Evolutionary conservation across 2,329 filamentous ascomycete genomes (phyloP).

Genomic region (Diplodia sapinea): DNA sequence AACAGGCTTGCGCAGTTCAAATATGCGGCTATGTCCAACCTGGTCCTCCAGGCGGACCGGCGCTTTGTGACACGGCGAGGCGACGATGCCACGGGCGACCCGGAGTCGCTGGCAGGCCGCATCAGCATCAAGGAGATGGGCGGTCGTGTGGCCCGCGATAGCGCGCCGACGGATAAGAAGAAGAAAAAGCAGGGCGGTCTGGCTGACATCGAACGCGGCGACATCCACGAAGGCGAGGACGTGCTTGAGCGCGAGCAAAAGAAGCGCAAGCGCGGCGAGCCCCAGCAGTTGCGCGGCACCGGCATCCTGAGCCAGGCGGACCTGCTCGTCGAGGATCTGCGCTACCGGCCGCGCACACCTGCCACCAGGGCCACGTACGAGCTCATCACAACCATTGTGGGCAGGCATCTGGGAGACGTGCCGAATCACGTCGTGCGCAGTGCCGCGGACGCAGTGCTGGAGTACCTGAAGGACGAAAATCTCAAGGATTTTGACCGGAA

Average conservation of each 20-base stretch:
- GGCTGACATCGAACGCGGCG: slow-evolving; percentile 74
- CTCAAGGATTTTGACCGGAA: slow-evolving; percentile 98
- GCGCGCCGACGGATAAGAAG: slow-evolving; percentile 75
- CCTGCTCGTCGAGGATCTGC: slow-evolving; percentile 85
- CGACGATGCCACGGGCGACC: slow-evolving; percentile 95
- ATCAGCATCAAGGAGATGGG: slow-evolving; percentile 97
- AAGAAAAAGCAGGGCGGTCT: slow-evolving; percentile 58
- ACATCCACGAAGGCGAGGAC: slow-evolving; percentile 79
- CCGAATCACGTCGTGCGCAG: slow-evolving; percentile 90
- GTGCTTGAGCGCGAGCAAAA: slow-evolving; percentile 82
- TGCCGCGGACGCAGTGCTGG: slow-evolving; percentile 88
- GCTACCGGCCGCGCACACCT: slow-evolving; percentile 88
- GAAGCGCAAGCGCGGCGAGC: slow-evolving; percentile 81
- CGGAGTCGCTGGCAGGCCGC: slow-evolving; percentile 92
- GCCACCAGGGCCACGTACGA: slow-evolving; percentile 94
- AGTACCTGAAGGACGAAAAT: slow-evolving; percentile 92
- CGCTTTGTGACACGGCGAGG: slow-evolving; percentile 90
- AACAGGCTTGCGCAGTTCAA: slow-evolving; percentile 88
- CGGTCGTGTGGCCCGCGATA: slow-evolving; percentile 76
- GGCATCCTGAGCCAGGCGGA: slow-evolving; percentile 85
- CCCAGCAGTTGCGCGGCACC: slow-evolving; percentile 70
- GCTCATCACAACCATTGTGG: slow-evolving; percentile 88
- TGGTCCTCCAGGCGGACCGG: slow-evolving; percentile 99
- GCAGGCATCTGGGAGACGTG: slow-evolving; percentile 87
- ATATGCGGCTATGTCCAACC: slow-evolving; percentile 99